Evolutionary conservation across 1,139 yeast genomes (phyloP).

Genomic region (Magnusiomyces clavatus): DNA sequence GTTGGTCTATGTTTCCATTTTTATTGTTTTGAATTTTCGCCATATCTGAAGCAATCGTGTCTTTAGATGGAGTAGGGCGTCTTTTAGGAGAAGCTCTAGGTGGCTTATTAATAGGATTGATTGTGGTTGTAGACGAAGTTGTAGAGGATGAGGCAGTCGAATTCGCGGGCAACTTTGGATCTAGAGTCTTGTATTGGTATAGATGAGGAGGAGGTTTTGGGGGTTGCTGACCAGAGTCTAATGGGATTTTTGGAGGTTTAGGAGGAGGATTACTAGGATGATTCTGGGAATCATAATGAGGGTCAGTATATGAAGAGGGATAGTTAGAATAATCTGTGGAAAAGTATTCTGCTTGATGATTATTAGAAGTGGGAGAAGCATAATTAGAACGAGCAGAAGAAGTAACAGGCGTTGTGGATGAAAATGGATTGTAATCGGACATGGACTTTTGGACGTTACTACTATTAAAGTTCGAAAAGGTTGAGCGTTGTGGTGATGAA

Average conservation of each 20-base stretch:
- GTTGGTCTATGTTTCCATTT: no score
- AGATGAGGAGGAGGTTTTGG: neutral
- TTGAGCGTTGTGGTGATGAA: neutral
- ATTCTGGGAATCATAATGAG: slow-evolving; percentile 4
- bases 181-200: neutral
- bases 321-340: neutral
- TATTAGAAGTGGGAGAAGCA: neutral
- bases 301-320: neutral
- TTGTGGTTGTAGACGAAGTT: neutral
- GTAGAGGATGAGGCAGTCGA: neutral
- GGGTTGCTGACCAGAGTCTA: neutral
- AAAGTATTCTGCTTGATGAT: neutral
- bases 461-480: neutral
- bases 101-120: neutral
- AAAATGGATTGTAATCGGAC: neutral
- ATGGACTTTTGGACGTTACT: slow-evolving; percentile 1
- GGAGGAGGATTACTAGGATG: slow-evolving; percentile 7
- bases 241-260: slow-evolving; percentile 12
- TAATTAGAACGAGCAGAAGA: slow-evolving; percentile 1
- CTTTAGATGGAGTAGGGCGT: neutral
- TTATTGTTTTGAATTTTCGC: neutral
- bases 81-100: slow-evolving; percentile 2
- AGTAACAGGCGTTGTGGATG: neutral
- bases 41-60: slow-evolving; percentile 1
- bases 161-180: neutral